Evolutionary conservation across 139 green algal species (phyloP), one percentile per base, ranked within the genome.

Genomic region (Astrephomene gubernaculifera): DNA sequence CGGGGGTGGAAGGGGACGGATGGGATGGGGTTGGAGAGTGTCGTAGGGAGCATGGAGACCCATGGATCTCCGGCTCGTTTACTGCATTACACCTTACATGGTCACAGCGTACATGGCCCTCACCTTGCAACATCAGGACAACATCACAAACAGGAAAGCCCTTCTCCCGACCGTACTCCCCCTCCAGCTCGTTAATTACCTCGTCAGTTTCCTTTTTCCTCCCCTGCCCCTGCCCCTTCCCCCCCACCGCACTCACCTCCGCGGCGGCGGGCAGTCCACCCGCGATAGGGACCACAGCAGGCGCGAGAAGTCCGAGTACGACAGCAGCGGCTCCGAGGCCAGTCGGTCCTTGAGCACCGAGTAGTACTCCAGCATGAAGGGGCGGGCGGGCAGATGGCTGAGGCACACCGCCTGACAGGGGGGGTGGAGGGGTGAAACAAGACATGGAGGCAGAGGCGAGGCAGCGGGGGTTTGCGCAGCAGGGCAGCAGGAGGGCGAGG

Each of bases 351-450:
- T 54, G 2, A 91, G 70, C 45, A 82, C 65, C 4, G 36, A 44
- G 43, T 87, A 89, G 60, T 85, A 80, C 19, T 81, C 83, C 9
- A 80, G 54, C 88, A 91, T 91, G 78, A 82, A 91, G 38, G 79
- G 17, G 8, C 88, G 68, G 29, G 44, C 60, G 38, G 78, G 85
- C 39, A 78, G 61, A 53, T 79, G 68, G 38, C 44, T 71, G 39
- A 86, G 49, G 38, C 81, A 86, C 67, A 86, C 54, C 1, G 69
- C 81, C 44, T 85, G 79, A 10, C 4, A 65, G 70, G 82, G 31
- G 53, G 36, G 70, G 71, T 53, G 29, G 24, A 61, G 39, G 41
- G 68, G 36, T 57, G 12, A 57, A 12, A 25, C 17, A 12, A 57
- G 17, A 57, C 49, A 57, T 57, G 49, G 49, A 57, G 14, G 49